A percentile compares a stretch with the other conserved stretches of the same genome.
Conservation (phyloP, 1,139 yeast species). For the Magnusiomyces suaveolens region DNA sequence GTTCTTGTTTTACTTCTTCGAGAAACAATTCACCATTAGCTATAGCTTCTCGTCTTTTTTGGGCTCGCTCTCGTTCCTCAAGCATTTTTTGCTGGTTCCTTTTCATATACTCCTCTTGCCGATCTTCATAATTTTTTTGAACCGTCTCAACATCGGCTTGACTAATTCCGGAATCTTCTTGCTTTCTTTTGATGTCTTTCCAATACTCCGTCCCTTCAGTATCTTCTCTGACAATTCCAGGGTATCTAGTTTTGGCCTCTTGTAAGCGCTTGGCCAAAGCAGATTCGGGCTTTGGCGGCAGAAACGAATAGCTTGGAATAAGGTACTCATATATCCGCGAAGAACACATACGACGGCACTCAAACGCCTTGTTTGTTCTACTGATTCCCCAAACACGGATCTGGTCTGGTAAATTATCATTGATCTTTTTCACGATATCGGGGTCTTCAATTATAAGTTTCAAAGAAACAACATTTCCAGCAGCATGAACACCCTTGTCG, state of each 20-base stretch:
- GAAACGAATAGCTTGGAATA: constrained; percentile 78
- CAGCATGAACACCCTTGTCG: constrained; percentile 98
- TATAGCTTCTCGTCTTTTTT: constrained; percentile 7
- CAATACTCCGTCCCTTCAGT: constrained; percentile 67
- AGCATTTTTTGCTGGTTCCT: constrained; percentile 22
- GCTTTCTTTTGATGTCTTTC: constrained; percentile 39
- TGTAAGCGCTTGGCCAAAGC: constrained; percentile 51
- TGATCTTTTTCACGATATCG: constrained; percentile 66
- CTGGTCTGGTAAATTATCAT: constrained; percentile 66
- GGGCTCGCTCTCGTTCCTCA: constrained; percentile 24
- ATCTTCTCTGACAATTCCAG: constrained; percentile 54
- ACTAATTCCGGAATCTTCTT: constrained; percentile 26
- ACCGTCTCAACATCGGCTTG: constrained; percentile 33
- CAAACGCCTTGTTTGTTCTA: constrained; percentile 83
- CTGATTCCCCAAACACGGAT: constrained; percentile 90
- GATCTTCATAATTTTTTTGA: constrained; percentile 28
- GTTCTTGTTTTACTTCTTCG: constrained; percentile 14
- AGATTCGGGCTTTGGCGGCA: constrained; percentile 80
- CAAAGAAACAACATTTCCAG: constrained; percentile 85
- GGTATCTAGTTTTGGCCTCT: constrained; percentile 44
- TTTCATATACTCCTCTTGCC: constrained; percentile 19
- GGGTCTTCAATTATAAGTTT: constrained; percentile 83
- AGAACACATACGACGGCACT: constrained; percentile 90
- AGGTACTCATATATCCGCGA: constrained; percentile 89
- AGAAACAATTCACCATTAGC: constrained; percentile 22